Conservation (phyloP, 2,329 filamentous ascomycete genomes). For the Verticillium zaregamsianum region DNA sequence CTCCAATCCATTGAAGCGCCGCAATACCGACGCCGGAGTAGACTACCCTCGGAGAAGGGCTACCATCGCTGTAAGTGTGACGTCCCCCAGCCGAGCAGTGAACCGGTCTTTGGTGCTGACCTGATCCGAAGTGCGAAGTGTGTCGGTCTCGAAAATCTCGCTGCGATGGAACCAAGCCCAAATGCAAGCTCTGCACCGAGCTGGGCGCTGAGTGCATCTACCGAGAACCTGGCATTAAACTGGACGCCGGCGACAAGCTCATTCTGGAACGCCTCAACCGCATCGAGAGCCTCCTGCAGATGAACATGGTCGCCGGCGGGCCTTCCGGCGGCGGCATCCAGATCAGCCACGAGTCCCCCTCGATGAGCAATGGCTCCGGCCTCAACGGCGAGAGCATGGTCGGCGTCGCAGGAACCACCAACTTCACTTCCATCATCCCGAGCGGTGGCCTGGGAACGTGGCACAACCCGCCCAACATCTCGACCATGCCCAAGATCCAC, state of each 20-base stretch:
- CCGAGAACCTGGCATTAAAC: conserved; percentile 79
- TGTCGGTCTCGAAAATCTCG: conserved; percentile 76
- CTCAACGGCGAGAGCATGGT: conserved; percentile 56
- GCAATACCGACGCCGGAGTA: conserved; percentile 56
- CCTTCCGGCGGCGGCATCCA: conserved; percentile 44
- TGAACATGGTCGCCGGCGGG: conserved; percentile 49
- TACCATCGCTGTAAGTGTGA: conserved; percentile 57
- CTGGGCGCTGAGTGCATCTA: conserved; percentile 81
- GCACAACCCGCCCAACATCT: conserved; percentile 66
- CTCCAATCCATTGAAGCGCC: conserved; percentile 55
- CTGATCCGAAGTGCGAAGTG: conserved; percentile 63
- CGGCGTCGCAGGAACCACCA: conserved; percentile 35
- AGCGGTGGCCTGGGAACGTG: conserved; percentile 69
- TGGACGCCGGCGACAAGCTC: conserved; percentile 81
- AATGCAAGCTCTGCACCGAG: conserved; percentile 80
- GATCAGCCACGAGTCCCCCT: conserved; percentile 58
- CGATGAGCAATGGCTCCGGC: conserved; percentile 59
- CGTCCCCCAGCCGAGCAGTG: neutral
- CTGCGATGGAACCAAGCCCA: conserved; percentile 75
- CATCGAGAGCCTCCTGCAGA: conserved; percentile 76
- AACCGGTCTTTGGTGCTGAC: neutral
- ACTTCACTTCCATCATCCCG: conserved; percentile 52
- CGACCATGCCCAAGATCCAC: conserved; percentile 81
- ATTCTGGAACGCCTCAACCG: conserved; percentile 74
- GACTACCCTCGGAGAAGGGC: conserved; percentile 62